Percentiles rank a stretch among this genome's conserved stretches.
Conservation (phyloP, 2,329 filamentous ascomycete species). For the Mycosphaerelloides madeirae region DNA sequence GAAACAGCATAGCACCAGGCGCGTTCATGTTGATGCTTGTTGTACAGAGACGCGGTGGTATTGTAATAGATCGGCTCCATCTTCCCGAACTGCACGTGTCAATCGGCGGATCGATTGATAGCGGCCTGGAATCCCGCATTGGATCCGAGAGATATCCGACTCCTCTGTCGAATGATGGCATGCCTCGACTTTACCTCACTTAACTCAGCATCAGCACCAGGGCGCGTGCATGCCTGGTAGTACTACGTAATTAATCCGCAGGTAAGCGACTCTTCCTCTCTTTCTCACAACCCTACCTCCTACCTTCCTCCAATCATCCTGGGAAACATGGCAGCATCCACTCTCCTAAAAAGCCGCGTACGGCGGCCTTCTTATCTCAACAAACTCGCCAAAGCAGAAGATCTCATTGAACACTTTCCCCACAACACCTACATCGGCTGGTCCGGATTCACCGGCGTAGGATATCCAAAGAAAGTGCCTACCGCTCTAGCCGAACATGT, state of each 20-base stretch:
- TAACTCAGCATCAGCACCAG: no score
- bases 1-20: no score
- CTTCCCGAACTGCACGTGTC: no score
- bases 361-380: slow-evolving; percentile 71
- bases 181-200: no score
- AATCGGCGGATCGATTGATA: no score
- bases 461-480: slow-evolving; percentile 49
- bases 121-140: no score
- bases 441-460: slow-evolving; percentile 71
- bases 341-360: slow-evolving; percentile 70
- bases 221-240: no score
- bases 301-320: not conserved
- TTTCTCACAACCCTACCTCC: not conserved
- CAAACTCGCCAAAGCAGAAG: slow-evolving; percentile 74
- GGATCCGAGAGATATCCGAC: no score
- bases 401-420: slow-evolving; percentile 75
- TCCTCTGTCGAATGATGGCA: no score
- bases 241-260: not conserved
- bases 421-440: slow-evolving; percentile 84
- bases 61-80: no score
- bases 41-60: no score
- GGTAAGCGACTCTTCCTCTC: not conserved
- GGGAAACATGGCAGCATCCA: slow-evolving; percentile 38
- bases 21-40: no score
- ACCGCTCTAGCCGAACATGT: slow-evolving; percentile 82